Evolutionary conservation across 768 basidiomycete species (phyloP).

Genomic region (Ramaria sp.): DNA sequence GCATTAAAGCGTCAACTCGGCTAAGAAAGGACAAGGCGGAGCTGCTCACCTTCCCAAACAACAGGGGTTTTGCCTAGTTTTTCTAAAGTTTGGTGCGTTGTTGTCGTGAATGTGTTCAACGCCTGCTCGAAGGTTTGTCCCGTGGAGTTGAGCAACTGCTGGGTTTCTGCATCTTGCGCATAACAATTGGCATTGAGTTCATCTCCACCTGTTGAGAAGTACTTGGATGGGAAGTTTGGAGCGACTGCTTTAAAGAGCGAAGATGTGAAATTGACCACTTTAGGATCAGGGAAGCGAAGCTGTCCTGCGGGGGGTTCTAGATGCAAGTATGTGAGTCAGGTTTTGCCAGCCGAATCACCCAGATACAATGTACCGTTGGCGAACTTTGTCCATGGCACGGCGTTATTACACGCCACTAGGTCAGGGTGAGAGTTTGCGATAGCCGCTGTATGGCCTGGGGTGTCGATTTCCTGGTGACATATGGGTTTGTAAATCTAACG

Average conservation of each 20-base stretch:
- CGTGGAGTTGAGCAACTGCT: constrained; percentile 37
- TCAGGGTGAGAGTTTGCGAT: constrained; percentile 62
- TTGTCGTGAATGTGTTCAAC: constrained; percentile 48
- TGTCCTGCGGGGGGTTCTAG: constrained; percentile 73
- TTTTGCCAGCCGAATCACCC: neutral
- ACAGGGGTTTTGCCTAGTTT: constrained; percentile 60
- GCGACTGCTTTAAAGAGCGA: constrained; percentile 39
- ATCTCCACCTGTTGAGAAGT: constrained; percentile 77
- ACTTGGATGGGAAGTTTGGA: constrained; percentile 38
- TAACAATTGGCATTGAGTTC: constrained; percentile 68
- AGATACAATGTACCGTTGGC: constrained; percentile 32
- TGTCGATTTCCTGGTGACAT: constrained; percentile 60
- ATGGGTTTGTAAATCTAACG: neutral
- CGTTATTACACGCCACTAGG: constrained; percentile 49
- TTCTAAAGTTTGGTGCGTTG: constrained; percentile 46
- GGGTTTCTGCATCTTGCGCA: constrained; percentile 46
- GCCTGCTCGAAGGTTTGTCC: constrained; percentile 54
- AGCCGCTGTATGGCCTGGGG: constrained; percentile 68
- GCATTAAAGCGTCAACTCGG: constrained; percentile 11
- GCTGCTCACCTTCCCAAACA: constrained; percentile 60
- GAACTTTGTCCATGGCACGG: constrained; percentile 32
- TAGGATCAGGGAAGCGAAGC: constrained; percentile 55
- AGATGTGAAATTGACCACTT: constrained; percentile 49
- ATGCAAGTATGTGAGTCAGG: neutral
- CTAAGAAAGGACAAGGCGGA: neutral